Base-by-base conservation (phyloP, 139 green algal genomes). In the Spirogloea muscicola region DNA sequence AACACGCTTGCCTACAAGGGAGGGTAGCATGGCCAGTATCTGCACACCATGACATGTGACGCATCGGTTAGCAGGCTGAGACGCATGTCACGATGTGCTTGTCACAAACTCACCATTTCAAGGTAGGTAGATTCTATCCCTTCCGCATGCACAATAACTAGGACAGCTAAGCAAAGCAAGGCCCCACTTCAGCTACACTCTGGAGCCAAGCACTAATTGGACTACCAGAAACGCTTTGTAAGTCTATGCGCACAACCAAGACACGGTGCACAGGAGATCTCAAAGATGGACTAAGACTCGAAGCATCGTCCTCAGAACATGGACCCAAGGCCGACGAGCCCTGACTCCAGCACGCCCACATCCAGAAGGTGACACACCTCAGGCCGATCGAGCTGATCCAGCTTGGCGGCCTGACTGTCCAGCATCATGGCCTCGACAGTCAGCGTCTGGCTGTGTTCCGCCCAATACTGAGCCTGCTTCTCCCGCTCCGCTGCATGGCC, bases 371-470 rank as follows among this genome's bases (percentile, higher is more conserved):
- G 3, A 67, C 31, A 27, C 52, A 96, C 91, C 86, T 96, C 91
- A 6, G 91, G 91, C 13, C 91, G 72, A 61, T 96, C 91, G 18
- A 88, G 48, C 40, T 82, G 72, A 67, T 96, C 91, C 38, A 96
- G 91, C 21, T 82, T 69, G 1, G 62, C 41, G 9, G 91, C 91
- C 49, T 88, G 76, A 51, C 72, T 88, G 83, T 96, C 91, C 44
- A 96, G 81, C 91, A 96, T 96, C 91, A 96, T 96, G 0, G 86
- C 84, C 65, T 96, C 87, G 10, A 96, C 85, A 6, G 89, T 46
- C 31, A 73, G 3, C 18, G 86, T 57, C 25, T 65, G 27, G 13
- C 76, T 87, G 80, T 96, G 88, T 59, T 94, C 82, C 41, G 74
- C 64, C 90, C 90, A 96, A 58, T 94, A 96, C 3, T 34, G 58